phyloP scores from a whole-genome alignment of 192 early-diverging fungal species.

The Hyaloraphidium curvatum region DNA sequence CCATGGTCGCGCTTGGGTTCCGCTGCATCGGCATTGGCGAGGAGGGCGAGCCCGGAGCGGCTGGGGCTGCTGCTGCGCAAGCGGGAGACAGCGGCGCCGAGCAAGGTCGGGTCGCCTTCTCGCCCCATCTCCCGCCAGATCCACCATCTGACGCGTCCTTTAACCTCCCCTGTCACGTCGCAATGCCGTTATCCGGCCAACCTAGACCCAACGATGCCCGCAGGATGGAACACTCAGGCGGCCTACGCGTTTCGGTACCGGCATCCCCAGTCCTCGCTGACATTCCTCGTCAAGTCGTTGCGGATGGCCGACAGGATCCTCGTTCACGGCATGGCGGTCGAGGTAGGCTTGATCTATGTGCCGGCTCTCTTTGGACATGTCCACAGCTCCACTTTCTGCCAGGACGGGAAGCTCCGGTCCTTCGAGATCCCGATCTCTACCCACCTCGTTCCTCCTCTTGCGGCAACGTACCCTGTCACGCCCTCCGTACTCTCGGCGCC shows the following conservation, averaged over 20 bases:
- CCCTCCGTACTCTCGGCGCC: neutral
- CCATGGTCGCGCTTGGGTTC: constrained; percentile 42
- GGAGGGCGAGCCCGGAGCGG: constrained; percentile 11
- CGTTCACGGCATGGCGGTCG: constrained; percentile 40
- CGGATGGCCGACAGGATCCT: constrained; percentile 38
- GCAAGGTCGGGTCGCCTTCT: neutral
- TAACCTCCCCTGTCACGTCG: neutral
- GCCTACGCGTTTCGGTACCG: constrained; percentile 41
- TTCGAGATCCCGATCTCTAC: constrained; percentile 11
- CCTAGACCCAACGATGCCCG: constrained; percentile 18
- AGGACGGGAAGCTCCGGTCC: constrained; percentile 20
- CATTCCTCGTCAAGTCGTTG: constrained; percentile 45
- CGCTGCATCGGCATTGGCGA: constrained; percentile 39
- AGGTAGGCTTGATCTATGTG: constrained; percentile 20
- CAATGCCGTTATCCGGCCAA: constrained; percentile 1
- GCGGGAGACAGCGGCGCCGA: neutral
- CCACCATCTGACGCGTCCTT: too few relatives aligned
- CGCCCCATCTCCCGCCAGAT: neutral
- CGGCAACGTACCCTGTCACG: constrained; percentile 13
- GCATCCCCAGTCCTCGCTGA: constrained; percentile 43
- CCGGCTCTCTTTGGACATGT: neutral
- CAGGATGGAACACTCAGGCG: constrained; percentile 38
- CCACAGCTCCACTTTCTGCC: neutral
- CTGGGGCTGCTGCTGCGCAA: neutral
- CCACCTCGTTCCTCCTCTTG: constrained; percentile 7